Base-by-base conservation (phyloP, 73 alveolate genomes). In the Paramecium primaurelia region DNA sequence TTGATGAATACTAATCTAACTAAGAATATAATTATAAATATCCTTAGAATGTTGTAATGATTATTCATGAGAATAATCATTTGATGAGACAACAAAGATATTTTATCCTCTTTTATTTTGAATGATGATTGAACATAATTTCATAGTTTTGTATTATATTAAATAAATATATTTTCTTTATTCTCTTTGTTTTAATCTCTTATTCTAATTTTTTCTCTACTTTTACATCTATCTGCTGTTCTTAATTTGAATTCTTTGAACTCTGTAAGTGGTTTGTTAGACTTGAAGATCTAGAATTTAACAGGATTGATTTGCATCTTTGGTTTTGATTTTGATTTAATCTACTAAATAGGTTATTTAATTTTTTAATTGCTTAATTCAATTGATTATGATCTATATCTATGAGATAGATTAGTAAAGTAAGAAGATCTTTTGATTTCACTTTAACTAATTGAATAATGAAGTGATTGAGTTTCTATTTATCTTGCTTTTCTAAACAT, bases 161-260 rank as follows among this genome's bases (percentile, higher is more conserved):
- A 54, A 1, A 54, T 18, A 54, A 5, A 54, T 54, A 54, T 54
- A 54, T 80, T 80, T 32, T 44, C 28, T 45, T 40, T 20, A 80
- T 80, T 80, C 30, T 42, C 75, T 47, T 80, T 80, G n/a, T 80
- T 45, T 11, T 47, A 14, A 4, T 80, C 91, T 47, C 84, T 64
- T 1, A 32, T 64, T 64, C 84, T 64, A 1, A 28, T 4, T 28
- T 34, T 32, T 64, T 64, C 84, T 28, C 84, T 20, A 32, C 84
- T 64, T 64, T 44, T 44, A 47, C 75, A 32, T 18, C 91, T 42
- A 11, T 32, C 47, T 2, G 77, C 75, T 9, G 91, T 80, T 47
- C 91, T 80, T 12, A 80, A 80, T 80, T 80, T 80, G 16, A 80
- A 80, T 80, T 80, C 91, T 44, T 80, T 80, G 34, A 80, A 80